Conservation (phyloP, 176 grass and related monocot species). For the Raddia guianensis region DNA sequence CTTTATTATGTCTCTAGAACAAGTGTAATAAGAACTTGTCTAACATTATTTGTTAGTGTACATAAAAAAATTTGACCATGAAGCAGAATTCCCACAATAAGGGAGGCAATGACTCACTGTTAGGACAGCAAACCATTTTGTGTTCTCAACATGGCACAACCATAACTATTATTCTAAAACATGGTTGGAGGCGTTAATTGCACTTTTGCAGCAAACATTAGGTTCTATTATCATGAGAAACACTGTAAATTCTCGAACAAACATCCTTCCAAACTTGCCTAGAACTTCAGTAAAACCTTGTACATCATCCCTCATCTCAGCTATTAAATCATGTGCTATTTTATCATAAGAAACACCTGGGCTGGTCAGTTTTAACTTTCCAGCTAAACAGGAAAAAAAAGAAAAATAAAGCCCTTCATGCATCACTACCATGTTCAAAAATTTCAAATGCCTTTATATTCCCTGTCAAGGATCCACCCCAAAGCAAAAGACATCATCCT, state of each 20-base stretch:
- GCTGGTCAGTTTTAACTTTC: neutral
- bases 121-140: neutral
- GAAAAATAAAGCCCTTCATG: neutral
- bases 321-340: neutral
- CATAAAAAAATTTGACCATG: neutral
- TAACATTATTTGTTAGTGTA: neutral
- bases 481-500: neutral
- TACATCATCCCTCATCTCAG: neutral
- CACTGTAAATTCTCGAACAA: neutral
- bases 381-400: neutral
- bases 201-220: neutral
- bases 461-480: neutral
- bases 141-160: neutral
- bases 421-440: neutral
- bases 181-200: neutral
- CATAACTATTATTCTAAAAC: conserved; percentile 17
- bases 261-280: neutral
- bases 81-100: neutral
- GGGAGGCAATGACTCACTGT: neutral
- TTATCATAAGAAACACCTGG: neutral
- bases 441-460: neutral
- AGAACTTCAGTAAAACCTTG: neutral
- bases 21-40: neutral
- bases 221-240: neutral
- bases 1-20: neutral